Conservation (phyloP, 176 grass and related monocot species). For the Avena eriantha region DNA sequence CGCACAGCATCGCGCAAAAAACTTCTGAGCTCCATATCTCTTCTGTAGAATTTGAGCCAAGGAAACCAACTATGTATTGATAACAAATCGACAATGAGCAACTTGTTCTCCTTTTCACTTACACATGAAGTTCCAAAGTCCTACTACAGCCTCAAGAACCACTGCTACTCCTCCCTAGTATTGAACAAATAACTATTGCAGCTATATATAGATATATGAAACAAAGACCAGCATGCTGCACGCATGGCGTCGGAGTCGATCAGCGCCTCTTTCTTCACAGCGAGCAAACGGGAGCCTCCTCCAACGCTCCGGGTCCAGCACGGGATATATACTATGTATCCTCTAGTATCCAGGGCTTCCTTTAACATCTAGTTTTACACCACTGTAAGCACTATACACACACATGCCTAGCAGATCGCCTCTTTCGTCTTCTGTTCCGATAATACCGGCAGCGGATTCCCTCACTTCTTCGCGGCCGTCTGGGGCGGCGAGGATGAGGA, state of each 20-base stretch:
- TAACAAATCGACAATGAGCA: constrained; percentile 6
- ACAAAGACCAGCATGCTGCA: constrained; percentile 30
- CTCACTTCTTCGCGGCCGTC: constrained; percentile 42
- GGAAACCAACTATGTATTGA: background rate
- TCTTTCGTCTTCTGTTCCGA: constrained; percentile 22
- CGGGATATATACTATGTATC: background rate
- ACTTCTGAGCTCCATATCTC: no score
- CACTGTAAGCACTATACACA: constrained; percentile 43
- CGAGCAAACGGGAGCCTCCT: background rate
- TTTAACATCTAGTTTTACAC: constrained; percentile 40
- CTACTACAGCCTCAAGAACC: constrained; percentile 25
- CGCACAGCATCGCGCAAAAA: no score
- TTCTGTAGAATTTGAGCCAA: background rate
- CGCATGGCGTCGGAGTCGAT: background rate
- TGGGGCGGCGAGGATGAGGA: constrained; percentile 50
- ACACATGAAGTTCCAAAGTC: background rate
- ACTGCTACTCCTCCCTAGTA: background rate
- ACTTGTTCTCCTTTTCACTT: background rate
- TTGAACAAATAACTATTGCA: background rate
- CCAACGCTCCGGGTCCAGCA: background rate
- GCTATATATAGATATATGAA: background rate
- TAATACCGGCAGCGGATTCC: background rate
- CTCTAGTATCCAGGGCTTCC: background rate
- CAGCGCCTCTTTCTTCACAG: background rate
- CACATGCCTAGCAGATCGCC: background rate